These are phyloP conservation scores for Aspergillus sp. DNA, from an alignment of 2,329 filamentous ascomycete genomes.

Conservation along the genomic window DNA sequence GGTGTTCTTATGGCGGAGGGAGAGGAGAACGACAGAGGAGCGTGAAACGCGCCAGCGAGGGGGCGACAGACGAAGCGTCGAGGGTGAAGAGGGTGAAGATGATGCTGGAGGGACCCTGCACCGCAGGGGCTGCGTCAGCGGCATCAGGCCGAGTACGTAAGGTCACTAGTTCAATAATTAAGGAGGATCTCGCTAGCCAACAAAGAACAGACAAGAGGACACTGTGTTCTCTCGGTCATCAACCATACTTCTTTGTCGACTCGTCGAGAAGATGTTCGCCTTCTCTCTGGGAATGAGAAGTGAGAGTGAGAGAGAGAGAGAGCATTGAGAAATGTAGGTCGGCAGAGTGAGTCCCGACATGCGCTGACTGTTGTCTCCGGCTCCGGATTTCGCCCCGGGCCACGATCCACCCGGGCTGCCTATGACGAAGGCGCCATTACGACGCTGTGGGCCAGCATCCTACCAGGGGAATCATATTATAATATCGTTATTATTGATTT, in stretches of 20 bases:
- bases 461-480: too few relatives aligned
- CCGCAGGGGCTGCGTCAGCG: constrained; percentile 39
- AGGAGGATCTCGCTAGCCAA: not conserved
- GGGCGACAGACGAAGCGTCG: constrained; percentile 7
- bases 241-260: not conserved
- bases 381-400: not conserved
- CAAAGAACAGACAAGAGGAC: not conserved
- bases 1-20: constrained; percentile 12
- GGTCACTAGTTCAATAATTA: not conserved
- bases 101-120: constrained; percentile 33
- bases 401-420: not conserved
- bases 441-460: not conserved
- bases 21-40: constrained; percentile 14
- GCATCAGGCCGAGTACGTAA: constrained; percentile 12
- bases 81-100: constrained; percentile 16
- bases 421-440: constrained; percentile 1
- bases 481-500: not conserved
- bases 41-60: constrained; percentile 21
- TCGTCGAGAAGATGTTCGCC: not conserved
- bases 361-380: constrained; percentile 7
- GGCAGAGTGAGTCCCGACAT: constrained; percentile 6
- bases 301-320: too few relatives aligned
- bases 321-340: not conserved
- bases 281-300: not conserved
- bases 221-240: not conserved